Base-by-base conservation (phyloP, 768 basidiomycete species). In the Termitomyces sp. region DNA sequence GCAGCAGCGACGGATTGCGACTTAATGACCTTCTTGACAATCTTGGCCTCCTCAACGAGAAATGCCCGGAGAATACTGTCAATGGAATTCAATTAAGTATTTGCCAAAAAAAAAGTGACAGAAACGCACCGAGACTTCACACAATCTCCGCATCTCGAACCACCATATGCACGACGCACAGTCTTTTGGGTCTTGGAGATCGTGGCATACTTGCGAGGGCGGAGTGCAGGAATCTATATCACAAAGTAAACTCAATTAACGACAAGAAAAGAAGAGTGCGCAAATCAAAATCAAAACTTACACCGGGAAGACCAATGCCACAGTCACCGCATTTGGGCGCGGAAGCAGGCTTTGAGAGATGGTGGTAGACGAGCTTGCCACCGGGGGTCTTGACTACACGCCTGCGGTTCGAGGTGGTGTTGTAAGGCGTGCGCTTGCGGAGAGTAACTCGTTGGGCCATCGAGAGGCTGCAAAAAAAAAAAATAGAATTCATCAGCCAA, bases 381-480 rank as follows among this genome's bases (percentile, higher is more conserved):
- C 96, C 97, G 55, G 97, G 97, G 37, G 97, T 98, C 84, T 98
- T 98, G 60, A 98, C 86, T 64, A 98, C 84, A 66, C 94, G 88
- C 72, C 95, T 84, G 71, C 93, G 86, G 84, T 89, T 94, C 58
- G 96, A 98, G 68, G 87, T 87, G 76, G 97, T 98, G 87, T 97
- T 98, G 84, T 99, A 97, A 22, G 94, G 86, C 65, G 88, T 88
- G 73, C 97, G 93, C 79, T 97, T 99, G 81, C 97, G 90, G 80
- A 99, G 93, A 68, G 94, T 97, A 69, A 99, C 95, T 72, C 97
- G 94, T 86, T 98, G 96, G 76, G 93, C 94, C 96, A 98, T 98
- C 67, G 71, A 9, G 55, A 67, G 61, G 59, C 72, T 70, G 59
- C 31, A 63, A 22, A 42, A 13, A 63, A 22, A 42, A 13, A 20